Evolutionary conservation across 1,284 basidiomycete species (phyloP).

Genomic region (Cutaneotrichosporon curvatum): DNA sequence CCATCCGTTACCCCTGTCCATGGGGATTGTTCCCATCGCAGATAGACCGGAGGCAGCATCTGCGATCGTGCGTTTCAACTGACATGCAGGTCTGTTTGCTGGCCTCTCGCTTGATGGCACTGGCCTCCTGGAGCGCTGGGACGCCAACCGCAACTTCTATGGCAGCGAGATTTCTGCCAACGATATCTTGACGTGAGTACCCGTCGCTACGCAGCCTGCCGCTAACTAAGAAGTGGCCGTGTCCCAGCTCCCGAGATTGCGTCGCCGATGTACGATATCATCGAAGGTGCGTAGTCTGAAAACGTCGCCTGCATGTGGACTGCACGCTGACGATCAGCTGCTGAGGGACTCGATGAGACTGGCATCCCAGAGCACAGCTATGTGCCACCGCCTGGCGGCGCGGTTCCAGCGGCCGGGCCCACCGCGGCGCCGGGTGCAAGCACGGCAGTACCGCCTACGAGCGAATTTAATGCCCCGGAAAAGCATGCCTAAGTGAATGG

Average conservation of each 20-base stretch:
- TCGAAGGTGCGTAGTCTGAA: slow-evolving; percentile 54
- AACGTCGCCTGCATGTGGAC: not conserved
- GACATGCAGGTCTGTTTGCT: slow-evolving; percentile 90
- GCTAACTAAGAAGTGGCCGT: slow-evolving; percentile 49
- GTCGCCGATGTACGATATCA: slow-evolving; percentile 85
- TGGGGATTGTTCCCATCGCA: no score
- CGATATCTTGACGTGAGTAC: slow-evolving; percentile 62
- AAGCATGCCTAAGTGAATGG: no score
- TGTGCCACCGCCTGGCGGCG: slow-evolving; percentile 51
- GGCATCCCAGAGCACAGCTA: slow-evolving; percentile 73
- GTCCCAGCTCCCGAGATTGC: slow-evolving; percentile 96
- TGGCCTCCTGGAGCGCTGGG: slow-evolving; percentile 86
- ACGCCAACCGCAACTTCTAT: slow-evolving; percentile 91
- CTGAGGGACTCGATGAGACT: slow-evolving; percentile 52
- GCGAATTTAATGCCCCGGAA: no score
- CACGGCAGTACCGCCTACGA: no score
- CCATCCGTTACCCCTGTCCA: no score
- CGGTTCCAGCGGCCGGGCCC: not conserved
- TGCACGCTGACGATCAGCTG: slow-evolving; percentile 26
- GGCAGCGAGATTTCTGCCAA: slow-evolving; percentile 81
- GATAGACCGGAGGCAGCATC: no score
- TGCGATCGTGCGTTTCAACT: no score
- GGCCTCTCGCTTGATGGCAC: slow-evolving; percentile 94
- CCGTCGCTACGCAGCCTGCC: not conserved
- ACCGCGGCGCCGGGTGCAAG: not conserved